phyloP scores from a whole-genome alignment of 2,329 filamentous ascomycete species.

The Colletotrichum graminicola region DNA sequence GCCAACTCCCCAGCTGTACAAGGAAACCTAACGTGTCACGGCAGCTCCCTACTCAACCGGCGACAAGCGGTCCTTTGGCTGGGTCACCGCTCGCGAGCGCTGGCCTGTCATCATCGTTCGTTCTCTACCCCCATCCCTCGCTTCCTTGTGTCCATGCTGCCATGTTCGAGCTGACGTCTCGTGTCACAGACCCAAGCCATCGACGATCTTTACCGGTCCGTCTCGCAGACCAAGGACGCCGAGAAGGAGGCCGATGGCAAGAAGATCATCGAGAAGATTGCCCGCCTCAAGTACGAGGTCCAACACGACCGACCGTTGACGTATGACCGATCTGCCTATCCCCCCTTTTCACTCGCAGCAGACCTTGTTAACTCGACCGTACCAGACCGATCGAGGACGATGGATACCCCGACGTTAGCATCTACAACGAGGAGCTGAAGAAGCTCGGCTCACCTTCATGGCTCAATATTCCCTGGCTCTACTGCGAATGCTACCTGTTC shows the following conservation, averaged over 20 bases:
- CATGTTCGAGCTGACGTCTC: slow-evolving; percentile 42
- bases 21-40: slow-evolving; percentile 20
- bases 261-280: slow-evolving; percentile 82
- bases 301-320: slow-evolving; percentile 86
- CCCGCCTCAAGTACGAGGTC: slow-evolving; percentile 91
- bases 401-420: slow-evolving; percentile 78
- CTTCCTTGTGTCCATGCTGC: neutral
- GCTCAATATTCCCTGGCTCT: slow-evolving; percentile 91
- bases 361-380: slow-evolving; percentile 36
- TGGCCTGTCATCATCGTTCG: slow-evolving; percentile 94
- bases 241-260: slow-evolving; percentile 85
- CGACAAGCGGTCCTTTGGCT: slow-evolving; percentile 89
- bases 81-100: slow-evolving; percentile 83
- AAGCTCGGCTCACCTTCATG: slow-evolving; percentile 80
- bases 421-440: slow-evolving; percentile 89
- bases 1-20: neutral
- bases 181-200: slow-evolving; percentile 84
- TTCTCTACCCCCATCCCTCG: slow-evolving; percentile 28
- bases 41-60: slow-evolving; percentile 82
- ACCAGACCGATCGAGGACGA: slow-evolving; percentile 80
- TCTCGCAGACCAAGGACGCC: slow-evolving; percentile 69
- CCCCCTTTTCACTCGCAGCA: neutral
- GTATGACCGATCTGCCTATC: slow-evolving; percentile 61
- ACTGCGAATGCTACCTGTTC: slow-evolving; percentile 94
- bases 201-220: slow-evolving; percentile 89